Percentiles rank a stretch among this genome's conserved stretches.
Conservation (phyloP, 768 basidiomycete genomes). For the Lyophyllum shimeji region DNA sequence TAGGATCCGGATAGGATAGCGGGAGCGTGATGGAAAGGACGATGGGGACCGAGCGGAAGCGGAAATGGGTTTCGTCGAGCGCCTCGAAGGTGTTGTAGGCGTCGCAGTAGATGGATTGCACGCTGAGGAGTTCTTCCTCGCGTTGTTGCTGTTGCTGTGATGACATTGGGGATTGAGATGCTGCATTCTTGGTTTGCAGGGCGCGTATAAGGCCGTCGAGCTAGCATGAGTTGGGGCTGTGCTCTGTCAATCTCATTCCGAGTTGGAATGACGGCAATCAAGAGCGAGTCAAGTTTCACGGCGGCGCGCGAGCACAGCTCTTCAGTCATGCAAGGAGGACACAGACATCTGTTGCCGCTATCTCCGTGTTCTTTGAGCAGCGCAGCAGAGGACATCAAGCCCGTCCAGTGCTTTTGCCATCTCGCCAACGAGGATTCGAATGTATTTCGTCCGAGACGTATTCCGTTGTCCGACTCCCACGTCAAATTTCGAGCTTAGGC, state of each 20-base stretch:
- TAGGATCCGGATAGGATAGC: conserved; percentile 5
- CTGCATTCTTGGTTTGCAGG: background rate
- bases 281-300: background rate
- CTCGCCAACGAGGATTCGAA: too few species aligned
- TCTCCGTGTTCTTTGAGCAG: too few species aligned
- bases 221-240: too few species aligned
- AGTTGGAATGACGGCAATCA: background rate
- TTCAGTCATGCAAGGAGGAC: too few species aligned
- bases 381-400: too few species aligned
- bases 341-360: too few species aligned
- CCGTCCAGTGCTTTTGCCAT: too few species aligned
- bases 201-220: too few species aligned
- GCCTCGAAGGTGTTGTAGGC: conserved; percentile 7
- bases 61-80: conserved; percentile 10
- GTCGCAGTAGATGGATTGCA: conserved; percentile 12
- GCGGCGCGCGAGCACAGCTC: background rate
- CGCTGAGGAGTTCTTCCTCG: conserved; percentile 8
- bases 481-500: too few species aligned
- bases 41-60: conserved; percentile 10
- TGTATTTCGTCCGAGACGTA: too few species aligned
- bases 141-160: background rate
- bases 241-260: too few species aligned
- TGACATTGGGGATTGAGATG: background rate
- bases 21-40: conserved; percentile 6
- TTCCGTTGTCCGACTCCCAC: too few species aligned